Conservation (phyloP, 2,329 filamentous ascomycete species). For the Claviceps citrina region DNA sequence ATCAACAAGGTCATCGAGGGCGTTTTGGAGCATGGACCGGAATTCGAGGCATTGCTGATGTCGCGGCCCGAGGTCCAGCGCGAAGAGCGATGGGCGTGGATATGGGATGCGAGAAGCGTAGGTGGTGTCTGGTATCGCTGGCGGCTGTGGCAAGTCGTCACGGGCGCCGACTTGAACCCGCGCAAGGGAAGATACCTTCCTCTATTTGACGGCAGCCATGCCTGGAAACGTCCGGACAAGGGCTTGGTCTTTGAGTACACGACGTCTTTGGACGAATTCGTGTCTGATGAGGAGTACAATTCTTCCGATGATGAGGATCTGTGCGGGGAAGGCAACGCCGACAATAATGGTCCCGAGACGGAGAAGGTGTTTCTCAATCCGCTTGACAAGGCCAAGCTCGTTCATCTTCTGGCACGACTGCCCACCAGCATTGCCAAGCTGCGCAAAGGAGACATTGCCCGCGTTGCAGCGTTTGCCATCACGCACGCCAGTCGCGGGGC, state of each 20-base stretch:
- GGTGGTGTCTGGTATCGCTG: slow-evolving; percentile 87
- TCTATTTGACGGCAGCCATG: slow-evolving; percentile 60
- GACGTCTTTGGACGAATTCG: slow-evolving; percentile 61
- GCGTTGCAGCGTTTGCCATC: slow-evolving; percentile 77
- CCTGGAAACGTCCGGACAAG: slow-evolving; percentile 63
- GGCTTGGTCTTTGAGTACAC: slow-evolving; percentile 64
- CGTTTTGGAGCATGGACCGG: slow-evolving; percentile 62
- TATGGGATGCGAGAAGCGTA: slow-evolving; percentile 70
- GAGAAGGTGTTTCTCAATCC: slow-evolving; percentile 62
- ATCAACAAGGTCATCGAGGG: slow-evolving; percentile 81
- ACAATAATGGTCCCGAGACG: slow-evolving; percentile 28
- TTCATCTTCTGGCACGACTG: slow-evolving; percentile 68
- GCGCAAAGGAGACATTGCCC: slow-evolving; percentile 70
- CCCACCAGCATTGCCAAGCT: slow-evolving; percentile 61
- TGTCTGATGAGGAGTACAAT: slow-evolving; percentile 72
- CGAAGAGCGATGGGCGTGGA: slow-evolving; percentile 85
- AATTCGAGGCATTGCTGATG: slow-evolving; percentile 90
- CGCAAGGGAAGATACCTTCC: slow-evolving; percentile 40
- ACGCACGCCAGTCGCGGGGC: slow-evolving; percentile 71
- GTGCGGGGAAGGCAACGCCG: slow-evolving; percentile 40
- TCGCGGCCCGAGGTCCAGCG: slow-evolving; percentile 64
- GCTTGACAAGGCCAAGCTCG: slow-evolving; percentile 67
- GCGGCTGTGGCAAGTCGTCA: slow-evolving; percentile 77
- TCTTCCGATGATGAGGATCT: slow-evolving; percentile 71
- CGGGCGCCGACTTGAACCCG: slow-evolving; percentile 36